Conservation (phyloP, 1,139 yeast species). For the Scheffersomyces stambukii region DNA sequence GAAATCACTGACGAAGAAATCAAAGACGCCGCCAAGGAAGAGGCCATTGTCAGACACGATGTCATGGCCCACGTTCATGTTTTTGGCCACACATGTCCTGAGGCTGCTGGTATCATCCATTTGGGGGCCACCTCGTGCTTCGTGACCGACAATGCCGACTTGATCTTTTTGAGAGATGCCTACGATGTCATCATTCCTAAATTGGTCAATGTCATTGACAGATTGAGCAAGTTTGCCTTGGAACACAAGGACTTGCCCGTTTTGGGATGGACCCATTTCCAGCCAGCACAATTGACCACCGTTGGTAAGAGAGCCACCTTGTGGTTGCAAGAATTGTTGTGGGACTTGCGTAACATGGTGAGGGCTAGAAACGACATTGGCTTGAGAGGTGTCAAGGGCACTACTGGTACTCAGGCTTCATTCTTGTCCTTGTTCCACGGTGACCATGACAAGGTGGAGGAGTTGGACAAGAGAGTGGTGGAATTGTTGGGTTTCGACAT, state of each 20-base stretch:
- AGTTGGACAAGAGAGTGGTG: conserved; percentile 84
- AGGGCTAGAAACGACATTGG: conserved; percentile 97
- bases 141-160: conserved; percentile 97
- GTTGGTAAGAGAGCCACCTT: conserved; percentile 97
- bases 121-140: conserved; percentile 98
- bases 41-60: conserved; percentile 97
- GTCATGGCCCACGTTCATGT: conserved; percentile 99
- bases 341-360: conserved; percentile 95
- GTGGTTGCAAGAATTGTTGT: conserved; percentile 95
- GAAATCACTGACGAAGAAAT: conserved; percentile 91
- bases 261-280: conserved; percentile 99
- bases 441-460: conserved; percentile 93
- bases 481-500: conserved; percentile 89
- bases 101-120: conserved; percentile 96
- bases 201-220: conserved; percentile 90
- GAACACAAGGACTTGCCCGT: conserved; percentile 95
- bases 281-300: conserved; percentile 98
- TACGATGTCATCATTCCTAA: conserved; percentile 90
- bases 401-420: conserved; percentile 98
- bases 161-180: conserved; percentile 93
- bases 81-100: conserved; percentile 88
- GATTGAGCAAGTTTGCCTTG: conserved; percentile 82
- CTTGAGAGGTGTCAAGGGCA: conserved; percentile 97
- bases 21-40: conserved; percentile 83
- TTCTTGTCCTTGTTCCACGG: conserved; percentile 94